A percentile compares a stretch with the other conserved stretches of the same genome.
phyloP scores from a whole-genome alignment of 768 basidiomycete genomes.

The Amyloporia xantha region DNA sequence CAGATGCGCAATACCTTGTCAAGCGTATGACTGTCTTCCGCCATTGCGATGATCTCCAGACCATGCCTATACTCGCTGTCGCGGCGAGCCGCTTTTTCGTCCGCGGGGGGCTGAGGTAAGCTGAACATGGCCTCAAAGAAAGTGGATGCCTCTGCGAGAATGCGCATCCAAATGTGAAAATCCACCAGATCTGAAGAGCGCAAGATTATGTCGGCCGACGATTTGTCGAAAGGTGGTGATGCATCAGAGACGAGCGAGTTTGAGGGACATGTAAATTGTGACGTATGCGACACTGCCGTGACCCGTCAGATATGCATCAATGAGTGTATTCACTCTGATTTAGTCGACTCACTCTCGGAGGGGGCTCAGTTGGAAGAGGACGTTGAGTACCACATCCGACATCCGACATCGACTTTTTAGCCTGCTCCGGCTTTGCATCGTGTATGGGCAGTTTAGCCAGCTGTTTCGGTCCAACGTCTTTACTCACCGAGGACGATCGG shows the following conservation, averaged over 20 bases:
- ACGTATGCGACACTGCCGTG: too few species aligned
- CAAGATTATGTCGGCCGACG: constrained; percentile 38
- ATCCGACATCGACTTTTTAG: too few species aligned
- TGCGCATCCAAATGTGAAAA: constrained; percentile 28
- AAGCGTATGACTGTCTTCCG: constrained; percentile 9
- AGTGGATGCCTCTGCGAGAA: constrained; percentile 48
- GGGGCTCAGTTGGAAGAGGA: too few species aligned
- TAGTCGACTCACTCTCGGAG: too few species aligned
- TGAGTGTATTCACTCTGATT: too few species aligned
- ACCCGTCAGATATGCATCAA: too few species aligned
- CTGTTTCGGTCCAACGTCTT: too few species aligned
- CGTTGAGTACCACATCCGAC: too few species aligned
- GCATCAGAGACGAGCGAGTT: constrained; percentile 1
- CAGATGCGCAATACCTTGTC: constrained; percentile 14
- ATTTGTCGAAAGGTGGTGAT: constrained; percentile 6
- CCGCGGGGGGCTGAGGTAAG: constrained; percentile 33
- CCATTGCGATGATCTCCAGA: constrained; percentile 4
- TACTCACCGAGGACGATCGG: too few species aligned
- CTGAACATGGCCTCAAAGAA: constrained; percentile 51
- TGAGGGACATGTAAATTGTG: too few species aligned
- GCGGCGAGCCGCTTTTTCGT: background rate
- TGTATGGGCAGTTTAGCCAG: too few species aligned
- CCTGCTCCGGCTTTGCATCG: too few species aligned
- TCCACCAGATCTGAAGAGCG: constrained; percentile 43
- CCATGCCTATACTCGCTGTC: background rate